phyloP scores from a whole-genome alignment of 192 early-diverging fungal genomes.

The Chytriomyces confervae region DNA sequence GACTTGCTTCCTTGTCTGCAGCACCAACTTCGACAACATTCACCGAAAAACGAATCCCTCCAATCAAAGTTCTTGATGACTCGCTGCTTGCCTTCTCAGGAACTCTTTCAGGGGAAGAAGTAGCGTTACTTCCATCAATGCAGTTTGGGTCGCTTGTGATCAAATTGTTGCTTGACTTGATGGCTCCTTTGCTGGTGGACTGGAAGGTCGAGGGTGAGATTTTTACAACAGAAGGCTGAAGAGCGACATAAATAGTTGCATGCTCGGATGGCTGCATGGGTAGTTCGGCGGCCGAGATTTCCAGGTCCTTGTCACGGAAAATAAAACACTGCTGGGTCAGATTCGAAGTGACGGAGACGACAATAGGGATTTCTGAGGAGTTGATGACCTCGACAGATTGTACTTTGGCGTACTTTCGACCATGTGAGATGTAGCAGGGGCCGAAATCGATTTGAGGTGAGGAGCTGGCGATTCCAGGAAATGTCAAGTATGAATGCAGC shows the following conservation, averaged over 20 bases:
- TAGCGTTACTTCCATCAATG: neutral
- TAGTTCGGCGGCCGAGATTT: constrained; percentile 53
- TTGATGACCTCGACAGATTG: constrained; percentile 75
- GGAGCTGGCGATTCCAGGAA: constrained; percentile 63
- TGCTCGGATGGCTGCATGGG: constrained; percentile 55
- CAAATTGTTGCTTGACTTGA: constrained; percentile 23
- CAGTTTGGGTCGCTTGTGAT: neutral
- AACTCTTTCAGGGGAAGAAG: neutral
- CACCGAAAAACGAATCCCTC: constrained; percentile 74
- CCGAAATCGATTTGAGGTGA: constrained; percentile 73
- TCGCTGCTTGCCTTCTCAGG: constrained; percentile 20
- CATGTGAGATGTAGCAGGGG: constrained; percentile 79
- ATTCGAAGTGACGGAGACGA: constrained; percentile 79
- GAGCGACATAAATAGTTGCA: constrained; percentile 75
- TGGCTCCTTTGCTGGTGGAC: neutral
- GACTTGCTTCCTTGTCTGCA: too few species aligned
- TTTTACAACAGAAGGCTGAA: constrained; percentile 65
- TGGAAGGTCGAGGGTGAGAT: constrained; percentile 1
- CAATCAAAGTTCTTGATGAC: constrained; percentile 66
- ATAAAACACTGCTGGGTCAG: constrained; percentile 79
- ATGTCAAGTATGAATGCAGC: constrained; percentile 58
- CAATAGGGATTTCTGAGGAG: constrained; percentile 67
- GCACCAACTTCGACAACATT: neutral
- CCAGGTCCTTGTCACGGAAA: constrained; percentile 59
- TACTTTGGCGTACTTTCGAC: constrained; percentile 75